Percentiles rank a stretch among this genome's conserved stretches.
Evolutionary conservation across 352 stramenopile species (phyloP).

Genomic region (Globisporangium mamillatum): DNA sequence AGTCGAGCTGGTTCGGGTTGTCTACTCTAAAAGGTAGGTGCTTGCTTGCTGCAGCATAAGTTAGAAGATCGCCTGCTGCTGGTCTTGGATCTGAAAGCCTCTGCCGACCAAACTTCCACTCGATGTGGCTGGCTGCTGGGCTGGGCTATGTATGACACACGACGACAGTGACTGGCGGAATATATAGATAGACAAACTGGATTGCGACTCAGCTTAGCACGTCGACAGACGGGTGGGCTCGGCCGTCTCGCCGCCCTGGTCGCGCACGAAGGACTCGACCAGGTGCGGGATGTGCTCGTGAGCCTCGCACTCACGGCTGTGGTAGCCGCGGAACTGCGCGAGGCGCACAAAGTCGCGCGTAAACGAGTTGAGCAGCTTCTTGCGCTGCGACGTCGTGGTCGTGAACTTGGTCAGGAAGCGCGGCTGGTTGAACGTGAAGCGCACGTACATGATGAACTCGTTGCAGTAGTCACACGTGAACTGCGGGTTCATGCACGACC

Average conservation of each 20-base stretch:
- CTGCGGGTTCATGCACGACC: neutral
- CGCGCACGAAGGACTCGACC: conserved; percentile 40
- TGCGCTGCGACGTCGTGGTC: conserved; percentile 37
- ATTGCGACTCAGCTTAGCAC: neutral
- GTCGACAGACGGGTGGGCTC: neutral
- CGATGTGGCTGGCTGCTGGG: neutral
- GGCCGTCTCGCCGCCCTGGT: neutral
- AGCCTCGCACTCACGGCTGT: conserved; percentile 39
- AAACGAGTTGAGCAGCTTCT: conserved; percentile 43
- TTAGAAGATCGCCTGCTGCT: neutral
- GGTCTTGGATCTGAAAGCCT: neutral
- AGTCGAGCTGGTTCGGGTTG: neutral
- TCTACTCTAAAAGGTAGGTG: neutral
- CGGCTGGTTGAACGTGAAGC: conserved; percentile 46
- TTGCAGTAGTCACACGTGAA: conserved; percentile 10
- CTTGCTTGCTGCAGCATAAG: neutral
- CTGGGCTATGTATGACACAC: neutral
- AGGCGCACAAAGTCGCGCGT: conserved; percentile 49
- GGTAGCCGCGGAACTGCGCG: conserved; percentile 40
- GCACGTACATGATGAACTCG: conserved; percentile 13
- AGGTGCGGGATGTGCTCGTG: conserved; percentile 45
- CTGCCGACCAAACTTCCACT: neutral
- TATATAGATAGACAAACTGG: neutral
- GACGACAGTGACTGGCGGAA: neutral
- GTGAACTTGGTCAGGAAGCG: conserved; percentile 38